Base-by-base conservation (phyloP, 495 filamentous ascomycete species). In the Lichenothelia convexa region DNA sequence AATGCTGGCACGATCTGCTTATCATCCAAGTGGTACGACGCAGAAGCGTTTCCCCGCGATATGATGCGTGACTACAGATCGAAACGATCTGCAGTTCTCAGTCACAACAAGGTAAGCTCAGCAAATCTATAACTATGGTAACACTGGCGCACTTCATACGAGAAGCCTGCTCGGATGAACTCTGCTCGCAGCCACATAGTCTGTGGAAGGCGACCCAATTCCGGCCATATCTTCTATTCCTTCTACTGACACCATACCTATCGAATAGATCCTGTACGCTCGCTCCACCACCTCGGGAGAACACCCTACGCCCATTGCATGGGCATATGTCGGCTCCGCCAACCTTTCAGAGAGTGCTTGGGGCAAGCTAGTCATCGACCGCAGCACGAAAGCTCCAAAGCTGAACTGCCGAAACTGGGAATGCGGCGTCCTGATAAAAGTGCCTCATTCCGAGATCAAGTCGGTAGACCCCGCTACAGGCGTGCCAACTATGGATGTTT, bases 321-420 rank as follows among this genome's bases (percentile, higher is more conserved):
- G 80, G 72, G 79, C 69, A 0, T 97, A 97, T 48, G 61, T 92
- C n/a, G 89, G 89, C 13, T 89, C 80, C 43, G 81, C 83, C 1
- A 97, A 97, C 55, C 48, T 92, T 5, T 87, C 83, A 0, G 84
- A 93, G 55, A 85, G 78, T 46, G 89, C 89, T 7, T 97, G 89
- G 80, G 84, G 84, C 1, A 75, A 73, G 19, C 57, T 91, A 2
- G 64, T 71, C 26, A 70, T 74, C 36, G 80, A 87, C 34, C 68
- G 64, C 22, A 49, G 42, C 1, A 77, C 66, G 0, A 74, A 75
- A 33, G 42, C 58, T 16, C 67, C 70, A 0, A 93, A 85, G 45
- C 55, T 95, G 15, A 89, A 73, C 39, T 83, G 78, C 49, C 72
- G 80, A 9, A 97, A 95, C 54, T 97, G 89, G 89, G 89, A 97